Evolutionary conservation across 1,284 basidiomycete genomes (phyloP), one percentile per base, ranked within the genome.

Genomic region (Ceratobasidium sp.): DNA sequence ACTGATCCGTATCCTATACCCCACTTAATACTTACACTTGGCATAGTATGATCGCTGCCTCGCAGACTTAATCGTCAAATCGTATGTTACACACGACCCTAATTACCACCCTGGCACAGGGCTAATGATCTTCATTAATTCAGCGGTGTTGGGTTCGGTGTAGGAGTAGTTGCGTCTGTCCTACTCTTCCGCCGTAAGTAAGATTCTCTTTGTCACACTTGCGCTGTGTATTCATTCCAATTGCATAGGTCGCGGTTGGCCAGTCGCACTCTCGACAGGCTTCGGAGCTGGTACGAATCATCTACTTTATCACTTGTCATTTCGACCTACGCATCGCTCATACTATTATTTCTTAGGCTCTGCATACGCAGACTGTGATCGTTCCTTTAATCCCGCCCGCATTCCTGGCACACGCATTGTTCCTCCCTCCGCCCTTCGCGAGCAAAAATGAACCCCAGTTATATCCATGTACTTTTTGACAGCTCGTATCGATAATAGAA

Each of bases 311-410:
- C 42, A 10, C 13, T 15, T 58, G 20, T 12, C 5, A 20, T 15
- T n/a, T 49, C 12, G 9, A 12, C 33, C 26, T n/a, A n/a, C 5
- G 10, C 23, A 46, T 9, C 0, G 46, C 53, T 61, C 79, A 40
- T 80, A 42, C 49, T 51, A 33, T 39, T 18, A 70, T 39, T 33
- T 12, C 78, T 85, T 85, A 66, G 95, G 95, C 80, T 92, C 93
- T 78, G 95, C 95, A 64, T 97, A 97, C 86, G 95, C 95, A 42
- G 95, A 98, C 90, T 98, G 97, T 87, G 96, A 98, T 88, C 93
- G 95, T 81, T 94, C 95, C 28, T 97, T 98, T 90, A 97, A 97
- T 88, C 95, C 96, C 23, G 94, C 97, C 80, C 91, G 96, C 83
- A 92, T 97, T 84, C 94, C 96, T 53, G 97, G 97, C 81, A 95